phyloP scores from a whole-genome alignment of 2,329 filamentous ascomycete species.

The Fusarium sp. region DNA sequence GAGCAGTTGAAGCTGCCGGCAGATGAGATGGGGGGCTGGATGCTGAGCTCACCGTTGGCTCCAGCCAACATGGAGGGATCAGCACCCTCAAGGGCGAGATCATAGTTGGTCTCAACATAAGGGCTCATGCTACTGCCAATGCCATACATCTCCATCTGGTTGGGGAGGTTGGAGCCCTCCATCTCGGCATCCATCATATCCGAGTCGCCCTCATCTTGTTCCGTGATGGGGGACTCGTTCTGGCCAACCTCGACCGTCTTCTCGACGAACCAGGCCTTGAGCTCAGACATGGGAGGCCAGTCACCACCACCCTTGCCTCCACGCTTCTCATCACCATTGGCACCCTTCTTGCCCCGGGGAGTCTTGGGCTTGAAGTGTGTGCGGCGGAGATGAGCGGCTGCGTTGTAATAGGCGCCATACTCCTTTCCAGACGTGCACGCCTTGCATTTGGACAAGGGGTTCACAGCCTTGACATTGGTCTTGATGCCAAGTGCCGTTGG shows the following conservation, averaged over 20 bases:
- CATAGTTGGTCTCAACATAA: conserved; percentile 37
- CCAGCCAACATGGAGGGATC: conserved; percentile 33
- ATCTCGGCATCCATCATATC: conserved; percentile 37
- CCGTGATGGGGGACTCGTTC: conserved; percentile 48
- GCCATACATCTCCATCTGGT: conserved; percentile 37
- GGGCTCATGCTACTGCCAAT: conserved; percentile 38
- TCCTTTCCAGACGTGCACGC: conserved; percentile 77
- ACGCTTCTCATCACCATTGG: conserved; percentile 56
- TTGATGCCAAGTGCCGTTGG: conserved; percentile 53
- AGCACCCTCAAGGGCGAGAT: conserved; percentile 35
- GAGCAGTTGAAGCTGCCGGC: conserved; percentile 38
- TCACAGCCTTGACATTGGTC: conserved; percentile 60
- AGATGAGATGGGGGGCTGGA: conserved; percentile 40
- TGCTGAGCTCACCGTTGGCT: conserved; percentile 30
- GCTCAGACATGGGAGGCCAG: conserved; percentile 41
- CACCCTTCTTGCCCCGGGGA: conserved; percentile 55
- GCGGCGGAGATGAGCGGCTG: conserved; percentile 85
- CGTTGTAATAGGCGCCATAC: conserved; percentile 94
- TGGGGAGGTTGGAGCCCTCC: conserved; percentile 26
- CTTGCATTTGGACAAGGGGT: conserved; percentile 81
- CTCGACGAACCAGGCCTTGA: conserved; percentile 65
- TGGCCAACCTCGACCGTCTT: conserved; percentile 55
- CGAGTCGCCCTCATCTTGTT: conserved; percentile 46
- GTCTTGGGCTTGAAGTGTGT: conserved; percentile 81
- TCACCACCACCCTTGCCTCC: conserved; percentile 54